Percentiles rank a stretch among this genome's conserved stretches.
Conservation (phyloP, 441 rosid genomes). For the Eutrema salsugineum region DNA sequence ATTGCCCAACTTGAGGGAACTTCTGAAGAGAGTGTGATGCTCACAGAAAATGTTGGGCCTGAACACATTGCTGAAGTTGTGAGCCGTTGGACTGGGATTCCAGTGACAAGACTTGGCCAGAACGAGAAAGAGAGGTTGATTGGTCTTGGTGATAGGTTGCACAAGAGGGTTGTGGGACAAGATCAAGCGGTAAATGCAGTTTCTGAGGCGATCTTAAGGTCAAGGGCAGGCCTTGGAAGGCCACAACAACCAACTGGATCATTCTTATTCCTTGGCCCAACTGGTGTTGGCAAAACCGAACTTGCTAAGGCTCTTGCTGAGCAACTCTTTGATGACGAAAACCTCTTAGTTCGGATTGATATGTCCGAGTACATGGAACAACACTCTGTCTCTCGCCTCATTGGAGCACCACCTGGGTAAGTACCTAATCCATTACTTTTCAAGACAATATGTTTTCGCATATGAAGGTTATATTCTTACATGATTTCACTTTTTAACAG, state of each 20-base stretch:
- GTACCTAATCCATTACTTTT: neutral
- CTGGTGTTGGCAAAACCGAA: conserved; percentile 97
- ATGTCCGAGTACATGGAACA: conserved; percentile 98
- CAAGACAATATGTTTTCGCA: neutral
- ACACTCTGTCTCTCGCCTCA: conserved; percentile 81
- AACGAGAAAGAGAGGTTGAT: conserved; percentile 76
- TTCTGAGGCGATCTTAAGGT: conserved; percentile 85
- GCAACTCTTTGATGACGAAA: conserved; percentile 89
- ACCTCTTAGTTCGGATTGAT: conserved; percentile 74
- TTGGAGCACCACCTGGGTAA: conserved; percentile 97
- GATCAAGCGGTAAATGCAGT: conserved; percentile 79
- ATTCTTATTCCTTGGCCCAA: conserved; percentile 88
- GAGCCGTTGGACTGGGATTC: conserved; percentile 96
- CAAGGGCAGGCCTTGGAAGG: conserved; percentile 93
- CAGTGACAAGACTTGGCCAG: conserved; percentile 92
- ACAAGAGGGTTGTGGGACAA: conserved; percentile 87
- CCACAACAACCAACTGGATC: conserved; percentile 97
- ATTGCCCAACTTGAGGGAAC: conserved; percentile 62
- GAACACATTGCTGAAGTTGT: conserved; percentile 97
- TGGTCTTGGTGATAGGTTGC: conserved; percentile 80
- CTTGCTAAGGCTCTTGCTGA: conserved; percentile 96
- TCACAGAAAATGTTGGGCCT: conserved; percentile 84
- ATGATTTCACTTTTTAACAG: conserved; percentile 23
- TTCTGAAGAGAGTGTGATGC: conserved; percentile 59
- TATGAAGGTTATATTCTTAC: neutral